phyloP scores from a whole-genome alignment of 768 basidiomycete genomes.

The Tylopilus rubrobrunneus region DNA sequence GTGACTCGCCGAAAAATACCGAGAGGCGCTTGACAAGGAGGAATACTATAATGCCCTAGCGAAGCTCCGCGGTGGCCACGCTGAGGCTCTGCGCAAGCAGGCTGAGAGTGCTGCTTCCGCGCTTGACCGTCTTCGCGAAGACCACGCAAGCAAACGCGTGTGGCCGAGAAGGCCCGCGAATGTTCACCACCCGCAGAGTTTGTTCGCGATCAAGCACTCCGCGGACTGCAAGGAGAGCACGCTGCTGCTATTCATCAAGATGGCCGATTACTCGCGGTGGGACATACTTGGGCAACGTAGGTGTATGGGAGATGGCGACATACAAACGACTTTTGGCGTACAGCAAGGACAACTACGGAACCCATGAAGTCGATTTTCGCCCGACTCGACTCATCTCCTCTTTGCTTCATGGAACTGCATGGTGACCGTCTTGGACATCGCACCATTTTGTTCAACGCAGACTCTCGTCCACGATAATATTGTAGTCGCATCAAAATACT shows the following conservation, averaged over 20 bases:
- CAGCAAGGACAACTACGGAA: background rate
- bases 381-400: background rate
- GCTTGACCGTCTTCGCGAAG: slow-evolving; percentile 67
- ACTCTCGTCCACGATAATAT: too few relatives aligned
- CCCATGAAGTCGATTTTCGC: slow-evolving; percentile 6
- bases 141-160: slow-evolving; percentile 69
- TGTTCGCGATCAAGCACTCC: slow-evolving; percentile 55
- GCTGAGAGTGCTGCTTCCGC: slow-evolving; percentile 55
- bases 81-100: slow-evolving; percentile 58
- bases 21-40: slow-evolving; percentile 53
- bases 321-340: background rate
- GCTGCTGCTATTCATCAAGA: slow-evolving; percentile 58
- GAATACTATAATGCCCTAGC: slow-evolving; percentile 80
- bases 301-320: background rate
- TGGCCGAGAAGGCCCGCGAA: slow-evolving; percentile 71
- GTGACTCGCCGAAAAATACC: slow-evolving; percentile 51
- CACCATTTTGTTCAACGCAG: too few relatives aligned
- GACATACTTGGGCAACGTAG: background rate
- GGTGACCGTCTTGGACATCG: background rate
- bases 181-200: slow-evolving; percentile 72
- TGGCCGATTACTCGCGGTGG: slow-evolving; percentile 2
- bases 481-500: too few relatives aligned
- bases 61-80: slow-evolving; percentile 71
- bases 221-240: slow-evolving; percentile 72
- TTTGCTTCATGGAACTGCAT: background rate